Percentiles rank a stretch among this genome's conserved stretches.
phyloP scores from a whole-genome alignment of 495 filamentous ascomycete genomes.

The Podospora tetraspora region DNA sequence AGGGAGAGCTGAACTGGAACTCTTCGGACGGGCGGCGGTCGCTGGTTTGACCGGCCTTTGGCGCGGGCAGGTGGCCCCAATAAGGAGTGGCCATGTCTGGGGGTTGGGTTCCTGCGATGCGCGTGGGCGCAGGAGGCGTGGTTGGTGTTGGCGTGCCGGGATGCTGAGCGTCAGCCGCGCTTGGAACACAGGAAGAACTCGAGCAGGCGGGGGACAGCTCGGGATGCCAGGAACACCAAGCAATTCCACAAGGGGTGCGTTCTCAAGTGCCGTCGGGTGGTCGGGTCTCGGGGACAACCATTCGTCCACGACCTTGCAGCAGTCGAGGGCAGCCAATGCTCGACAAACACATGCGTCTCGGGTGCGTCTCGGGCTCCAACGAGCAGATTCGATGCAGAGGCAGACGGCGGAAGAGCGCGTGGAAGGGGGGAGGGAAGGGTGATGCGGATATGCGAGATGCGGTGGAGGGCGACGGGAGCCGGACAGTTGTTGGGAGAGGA shows the following conservation, averaged over 20 bases:
- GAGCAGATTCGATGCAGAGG: conserved; percentile 3
- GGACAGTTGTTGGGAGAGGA: neutral
- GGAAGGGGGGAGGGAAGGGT: neutral
- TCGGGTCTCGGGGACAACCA: conserved; percentile 10
- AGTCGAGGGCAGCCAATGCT: conserved; percentile 40
- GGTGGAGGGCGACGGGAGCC: neutral
- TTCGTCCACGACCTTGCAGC: conserved; percentile 31
- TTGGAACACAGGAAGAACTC: neutral
- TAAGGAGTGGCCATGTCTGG: conserved; percentile 39
- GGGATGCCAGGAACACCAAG: neutral
- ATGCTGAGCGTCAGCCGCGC: neutral
- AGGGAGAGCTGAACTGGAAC: conserved; percentile 35
- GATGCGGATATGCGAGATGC: neutral
- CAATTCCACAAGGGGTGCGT: neutral
- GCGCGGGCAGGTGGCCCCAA: conserved; percentile 40
- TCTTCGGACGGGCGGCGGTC: conserved; percentile 41
- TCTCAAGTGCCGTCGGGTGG: neutral
- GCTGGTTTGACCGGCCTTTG: conserved; percentile 33
- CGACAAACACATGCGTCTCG: conserved; percentile 43
- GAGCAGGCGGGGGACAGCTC: neutral
- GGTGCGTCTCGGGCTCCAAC: conserved; percentile 35
- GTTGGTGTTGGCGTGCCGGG: conserved; percentile 1
- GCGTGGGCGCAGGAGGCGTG: neutral
- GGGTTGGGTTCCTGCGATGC: conserved; percentile 22
- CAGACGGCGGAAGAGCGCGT: neutral